These are phyloP conservation scores for Phanerochaete carnosa DNA, from an alignment of 768 basidiomycete species.

Conservation along the genomic window DNA sequence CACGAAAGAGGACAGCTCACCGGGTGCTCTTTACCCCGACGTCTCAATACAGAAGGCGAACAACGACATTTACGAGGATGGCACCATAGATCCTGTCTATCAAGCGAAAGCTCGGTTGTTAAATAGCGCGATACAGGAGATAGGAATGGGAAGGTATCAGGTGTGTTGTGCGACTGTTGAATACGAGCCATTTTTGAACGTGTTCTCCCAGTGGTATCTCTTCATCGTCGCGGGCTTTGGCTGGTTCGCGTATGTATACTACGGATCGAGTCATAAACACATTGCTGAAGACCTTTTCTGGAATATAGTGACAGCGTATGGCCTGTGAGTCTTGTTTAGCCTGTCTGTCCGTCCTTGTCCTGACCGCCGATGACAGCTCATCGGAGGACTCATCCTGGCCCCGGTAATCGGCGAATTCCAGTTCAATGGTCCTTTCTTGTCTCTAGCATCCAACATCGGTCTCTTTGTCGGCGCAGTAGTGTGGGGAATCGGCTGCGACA, in stretches of 20 bases:
- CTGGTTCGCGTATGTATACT: constrained; percentile 61
- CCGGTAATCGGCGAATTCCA: constrained; percentile 48
- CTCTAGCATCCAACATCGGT: constrained; percentile 51
- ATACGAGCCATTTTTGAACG: neutral
- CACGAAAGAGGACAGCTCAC: neutral
- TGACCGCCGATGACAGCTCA: constrained; percentile 28
- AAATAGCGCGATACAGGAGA: constrained; percentile 45
- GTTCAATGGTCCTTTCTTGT: constrained; percentile 44
- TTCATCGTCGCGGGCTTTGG: constrained; percentile 72
- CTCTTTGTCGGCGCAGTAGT: constrained; percentile 47
- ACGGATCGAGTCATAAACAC: too few relatives aligned
- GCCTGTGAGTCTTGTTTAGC: constrained; percentile 45
- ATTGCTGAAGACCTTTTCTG: neutral
- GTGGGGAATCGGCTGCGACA: constrained; percentile 48
- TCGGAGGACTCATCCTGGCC: constrained; percentile 43
- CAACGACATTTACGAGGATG: constrained; percentile 22
- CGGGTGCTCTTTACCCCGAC: neutral
- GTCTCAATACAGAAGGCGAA: constrained; percentile 6
- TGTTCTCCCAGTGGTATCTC: constrained; percentile 45
- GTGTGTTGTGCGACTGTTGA: constrained; percentile 22
- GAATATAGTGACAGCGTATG: constrained; percentile 60
- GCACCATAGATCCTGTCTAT: constrained; percentile 41
- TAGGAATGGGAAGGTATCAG: constrained; percentile 59
- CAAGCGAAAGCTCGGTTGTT: constrained; percentile 46
- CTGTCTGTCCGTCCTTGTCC: neutral